Conservation (phyloP, 495 filamentous ascomycete genomes). For the Penicillium goetzii region DNA sequence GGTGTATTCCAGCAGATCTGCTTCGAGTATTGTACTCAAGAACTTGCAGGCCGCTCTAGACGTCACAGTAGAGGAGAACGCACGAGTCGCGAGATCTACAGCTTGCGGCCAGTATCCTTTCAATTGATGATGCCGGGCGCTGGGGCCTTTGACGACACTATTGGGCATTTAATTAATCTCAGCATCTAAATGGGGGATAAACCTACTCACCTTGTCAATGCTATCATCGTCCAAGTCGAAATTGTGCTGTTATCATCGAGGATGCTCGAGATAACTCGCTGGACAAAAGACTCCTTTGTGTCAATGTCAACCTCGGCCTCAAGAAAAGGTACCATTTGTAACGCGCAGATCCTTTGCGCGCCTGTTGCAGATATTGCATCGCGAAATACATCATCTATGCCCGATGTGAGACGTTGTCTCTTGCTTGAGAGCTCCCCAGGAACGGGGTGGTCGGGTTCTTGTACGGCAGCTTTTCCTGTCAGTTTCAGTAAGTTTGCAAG, state of each 20-base stretch:
- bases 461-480: slow-evolving; percentile 31
- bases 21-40: slow-evolving; percentile 66
- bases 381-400: slow-evolving; percentile 63
- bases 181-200: neutral
- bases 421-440: slow-evolving; percentile 51
- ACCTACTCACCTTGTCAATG: slow-evolving; percentile 58
- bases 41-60: slow-evolving; percentile 83
- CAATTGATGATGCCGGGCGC: slow-evolving; percentile 36
- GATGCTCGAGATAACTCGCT: slow-evolving; percentile 52
- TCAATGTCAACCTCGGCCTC: slow-evolving; percentile 43
- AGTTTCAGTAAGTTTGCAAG: slow-evolving; percentile 42
- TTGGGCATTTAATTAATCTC: slow-evolving; percentile 12
- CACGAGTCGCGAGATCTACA: slow-evolving; percentile 74
- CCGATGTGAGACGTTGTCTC: slow-evolving; percentile 60
- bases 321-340: slow-evolving; percentile 82
- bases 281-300: slow-evolving; percentile 49
- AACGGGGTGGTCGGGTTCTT: slow-evolving; percentile 11
- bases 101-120: slow-evolving; percentile 65
- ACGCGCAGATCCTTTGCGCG: slow-evolving; percentile 62
- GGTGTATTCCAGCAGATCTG: slow-evolving; percentile 64
- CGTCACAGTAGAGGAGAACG: slow-evolving; percentile 67
- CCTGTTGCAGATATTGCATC: slow-evolving; percentile 60
- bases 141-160: slow-evolving; percentile 38
- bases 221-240: slow-evolving; percentile 69
- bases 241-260: slow-evolving; percentile 58